Percentiles rank a stretch among this genome's conserved stretches.
phyloP scores from a whole-genome alignment of 495 filamentous ascomycete genomes.

The Xylaria acuta region DNA sequence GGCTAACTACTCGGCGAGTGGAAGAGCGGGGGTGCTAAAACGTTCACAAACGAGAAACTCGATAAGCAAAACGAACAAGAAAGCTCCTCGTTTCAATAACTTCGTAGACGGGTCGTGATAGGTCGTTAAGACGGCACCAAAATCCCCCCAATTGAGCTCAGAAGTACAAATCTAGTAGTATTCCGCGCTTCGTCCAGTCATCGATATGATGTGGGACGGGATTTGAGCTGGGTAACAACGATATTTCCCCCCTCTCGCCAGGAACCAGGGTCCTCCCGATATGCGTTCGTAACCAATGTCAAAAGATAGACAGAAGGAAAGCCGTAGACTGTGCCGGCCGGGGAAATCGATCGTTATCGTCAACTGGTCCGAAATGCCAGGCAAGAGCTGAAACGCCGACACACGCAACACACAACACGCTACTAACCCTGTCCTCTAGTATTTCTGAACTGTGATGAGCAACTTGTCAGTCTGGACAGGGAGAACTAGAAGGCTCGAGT shows the following conservation, averaged over 20 bases:
- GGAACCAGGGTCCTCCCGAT: background rate
- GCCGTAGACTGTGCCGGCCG: background rate
- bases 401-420: constrained; percentile 1
- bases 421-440: constrained; percentile 3
- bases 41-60: constrained; percentile 27
- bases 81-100: constrained; percentile 21
- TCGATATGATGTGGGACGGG: constrained; percentile 2
- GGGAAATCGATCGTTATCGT: constrained; percentile 16
- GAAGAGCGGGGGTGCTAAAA: constrained; percentile 27
- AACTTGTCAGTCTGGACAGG: background rate
- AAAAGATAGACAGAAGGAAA: background rate
- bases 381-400: background rate
- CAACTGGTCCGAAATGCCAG: constrained; percentile 10
- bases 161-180: constrained; percentile 28
- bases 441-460: background rate
- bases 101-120: constrained; percentile 35
- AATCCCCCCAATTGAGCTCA: constrained; percentile 32
- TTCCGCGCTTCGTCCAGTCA: background rate
- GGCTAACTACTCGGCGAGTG: constrained; percentile 36
- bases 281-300: constrained; percentile 15
- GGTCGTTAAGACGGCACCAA: constrained; percentile 33
- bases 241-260: background rate
- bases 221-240: background rate
- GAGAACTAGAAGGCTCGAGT: background rate
- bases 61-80: constrained; percentile 4